Conservation (phyloP, 2,329 filamentous ascomycete genomes). For the Hymenoscyphus infarciens region DNA sequence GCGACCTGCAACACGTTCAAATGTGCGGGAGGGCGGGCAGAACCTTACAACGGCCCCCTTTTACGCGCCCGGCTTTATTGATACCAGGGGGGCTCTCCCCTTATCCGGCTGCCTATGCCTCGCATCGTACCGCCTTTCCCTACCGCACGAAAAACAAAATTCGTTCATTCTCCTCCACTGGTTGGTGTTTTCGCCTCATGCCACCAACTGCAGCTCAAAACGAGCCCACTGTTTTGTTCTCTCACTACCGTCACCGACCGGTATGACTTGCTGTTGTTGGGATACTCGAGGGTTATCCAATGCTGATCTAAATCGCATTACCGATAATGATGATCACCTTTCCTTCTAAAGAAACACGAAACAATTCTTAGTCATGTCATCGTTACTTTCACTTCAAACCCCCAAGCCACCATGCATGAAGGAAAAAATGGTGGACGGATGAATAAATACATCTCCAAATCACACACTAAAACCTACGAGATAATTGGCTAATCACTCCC, state of each 20-base stretch:
- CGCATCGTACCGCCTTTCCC: constrained; percentile 32
- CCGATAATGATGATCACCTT: too few species aligned
- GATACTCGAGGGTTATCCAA: background rate
- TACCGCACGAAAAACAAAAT: constrained; percentile 19
- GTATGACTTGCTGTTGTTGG: background rate
- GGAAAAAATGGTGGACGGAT: background rate
- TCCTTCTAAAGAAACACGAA: background rate
- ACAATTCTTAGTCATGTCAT: background rate
- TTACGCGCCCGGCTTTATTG: constrained; percentile 36
- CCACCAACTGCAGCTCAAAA: constrained; percentile 9
- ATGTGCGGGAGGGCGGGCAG: constrained; percentile 19
- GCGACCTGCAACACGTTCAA: constrained; percentile 6
- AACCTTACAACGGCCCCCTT: constrained; percentile 34
- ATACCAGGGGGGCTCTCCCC: constrained; percentile 19
- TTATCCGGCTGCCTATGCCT: constrained; percentile 30
- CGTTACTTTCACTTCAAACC: background rate
- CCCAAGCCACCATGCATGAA: background rate
- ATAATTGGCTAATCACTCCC: constrained; percentile 20
- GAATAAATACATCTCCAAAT: background rate
- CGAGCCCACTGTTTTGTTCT: background rate
- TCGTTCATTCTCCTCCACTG: constrained; percentile 26
- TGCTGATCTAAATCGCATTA: background rate
- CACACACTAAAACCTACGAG: background rate
- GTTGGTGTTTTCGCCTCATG: constrained; percentile 22
- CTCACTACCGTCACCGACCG: background rate